phyloP scores from a whole-genome alignment of 192 early-diverging fungal genomes.

The Kickxella alabastrina region DNA sequence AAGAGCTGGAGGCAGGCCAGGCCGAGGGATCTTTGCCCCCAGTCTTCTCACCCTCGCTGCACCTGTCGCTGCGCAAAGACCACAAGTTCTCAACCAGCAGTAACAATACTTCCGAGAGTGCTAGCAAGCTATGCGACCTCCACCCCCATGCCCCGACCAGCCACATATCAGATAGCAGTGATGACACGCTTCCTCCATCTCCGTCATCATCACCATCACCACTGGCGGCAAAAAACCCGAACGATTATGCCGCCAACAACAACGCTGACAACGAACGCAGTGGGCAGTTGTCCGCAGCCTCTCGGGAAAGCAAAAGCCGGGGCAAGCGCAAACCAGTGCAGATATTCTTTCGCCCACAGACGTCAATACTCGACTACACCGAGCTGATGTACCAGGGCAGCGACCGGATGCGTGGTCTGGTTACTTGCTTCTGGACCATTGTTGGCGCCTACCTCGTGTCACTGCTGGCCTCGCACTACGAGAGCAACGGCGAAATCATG shows the following conservation, averaged over 20 bases:
- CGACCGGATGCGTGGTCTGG: slow-evolving; percentile 40
- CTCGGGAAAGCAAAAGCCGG: too few species aligned
- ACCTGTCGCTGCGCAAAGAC: slow-evolving; percentile 31
- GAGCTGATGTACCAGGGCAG: slow-evolving; percentile 52
- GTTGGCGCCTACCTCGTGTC: slow-evolving; percentile 44
- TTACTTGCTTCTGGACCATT: slow-evolving; percentile 52
- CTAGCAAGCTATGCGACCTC: too few species aligned
- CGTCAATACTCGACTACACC: slow-evolving; percentile 52
- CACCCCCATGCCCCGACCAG: too few species aligned
- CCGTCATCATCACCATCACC: too few species aligned
- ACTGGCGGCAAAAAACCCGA: too few species aligned
- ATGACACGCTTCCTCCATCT: too few species aligned
- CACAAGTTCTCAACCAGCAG: slow-evolving; percentile 3
- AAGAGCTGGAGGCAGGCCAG: slow-evolving; percentile 21
- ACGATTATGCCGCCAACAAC: too few species aligned
- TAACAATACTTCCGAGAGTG: too few species aligned
- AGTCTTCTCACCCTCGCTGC: slow-evolving; percentile 25
- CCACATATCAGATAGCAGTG: too few species aligned
- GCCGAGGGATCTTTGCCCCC: slow-evolving; percentile 19
- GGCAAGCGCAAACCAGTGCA: background rate
- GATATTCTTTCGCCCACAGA: slow-evolving; percentile 28
- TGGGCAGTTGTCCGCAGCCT: too few species aligned
- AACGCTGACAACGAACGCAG: too few species aligned
- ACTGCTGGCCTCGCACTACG: slow-evolving; percentile 35
- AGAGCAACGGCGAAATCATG: slow-evolving; percentile 37